phyloP scores from a whole-genome alignment of 2,329 filamentous ascomycete species.

The Trichophyton schoenleinii region DNA sequence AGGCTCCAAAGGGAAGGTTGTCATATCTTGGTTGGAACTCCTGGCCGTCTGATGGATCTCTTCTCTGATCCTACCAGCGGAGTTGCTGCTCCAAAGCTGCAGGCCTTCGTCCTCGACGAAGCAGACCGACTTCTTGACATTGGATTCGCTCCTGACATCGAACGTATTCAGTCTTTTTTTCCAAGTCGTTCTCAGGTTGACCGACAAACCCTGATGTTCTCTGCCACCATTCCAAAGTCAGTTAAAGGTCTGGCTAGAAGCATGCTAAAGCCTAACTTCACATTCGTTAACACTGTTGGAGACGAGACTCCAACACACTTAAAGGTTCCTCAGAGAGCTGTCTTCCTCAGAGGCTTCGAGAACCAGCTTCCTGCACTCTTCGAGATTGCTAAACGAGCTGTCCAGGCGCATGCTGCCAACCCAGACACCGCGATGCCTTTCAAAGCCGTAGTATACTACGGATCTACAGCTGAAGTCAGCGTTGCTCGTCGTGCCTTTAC shows the following conservation, averaged over 20 bases:
- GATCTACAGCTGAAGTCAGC: conserved; percentile 61
- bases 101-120: conserved; percentile 52
- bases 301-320: conserved; percentile 79
- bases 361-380: conserved; percentile 66
- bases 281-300: conserved; percentile 83
- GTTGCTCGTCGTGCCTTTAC: conserved; percentile 50
- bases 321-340: conserved; percentile 65
- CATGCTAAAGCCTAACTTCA: conserved; percentile 71
- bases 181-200: conserved; percentile 51
- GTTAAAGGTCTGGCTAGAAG: conserved; percentile 67
- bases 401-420: conserved; percentile 30
- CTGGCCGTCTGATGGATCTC: conserved; percentile 74
- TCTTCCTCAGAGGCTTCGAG: conserved; percentile 54
- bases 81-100: conserved; percentile 51
- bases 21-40: conserved; percentile 81
- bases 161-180: conserved; percentile 48
- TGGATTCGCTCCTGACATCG: conserved; percentile 55
- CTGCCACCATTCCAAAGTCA: conserved; percentile 75
- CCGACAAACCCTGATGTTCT: conserved; percentile 89
- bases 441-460: conserved; percentile 93
- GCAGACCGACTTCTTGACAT: conserved; percentile 55
- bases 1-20: conserved; percentile 63
- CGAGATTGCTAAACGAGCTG: conserved; percentile 57
- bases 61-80: conserved; percentile 52
- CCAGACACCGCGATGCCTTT: conserved; percentile 48